Conservation (phyloP, 345 rosid genomes). For the Salix brachista region DNA sequence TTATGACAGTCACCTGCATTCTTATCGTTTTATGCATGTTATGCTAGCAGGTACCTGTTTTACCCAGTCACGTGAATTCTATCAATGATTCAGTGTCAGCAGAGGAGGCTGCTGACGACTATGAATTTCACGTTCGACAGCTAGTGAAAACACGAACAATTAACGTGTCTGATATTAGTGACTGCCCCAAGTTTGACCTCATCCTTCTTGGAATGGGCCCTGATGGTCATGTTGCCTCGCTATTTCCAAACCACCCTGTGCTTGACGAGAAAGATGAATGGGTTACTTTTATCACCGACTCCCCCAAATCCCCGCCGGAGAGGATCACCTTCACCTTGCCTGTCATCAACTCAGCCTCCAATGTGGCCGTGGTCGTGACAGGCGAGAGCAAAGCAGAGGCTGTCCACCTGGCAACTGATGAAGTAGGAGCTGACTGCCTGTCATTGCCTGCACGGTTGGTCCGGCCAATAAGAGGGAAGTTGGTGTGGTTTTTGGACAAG, state of each 20-base stretch:
- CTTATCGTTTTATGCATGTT: slow-evolving; percentile 2
- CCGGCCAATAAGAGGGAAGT: slow-evolving; percentile 58
- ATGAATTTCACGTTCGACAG: slow-evolving; percentile 71
- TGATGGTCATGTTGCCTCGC: slow-evolving; percentile 88
- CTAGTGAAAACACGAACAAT: slow-evolving; percentile 60
- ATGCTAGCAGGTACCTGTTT: slow-evolving; percentile 58
- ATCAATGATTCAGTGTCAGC: slow-evolving; percentile 74
- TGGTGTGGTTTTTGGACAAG: slow-evolving; percentile 85
- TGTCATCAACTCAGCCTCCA: slow-evolving; percentile 82
- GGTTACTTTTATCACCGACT: slow-evolving; percentile 68
- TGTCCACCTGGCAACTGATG: slow-evolving; percentile 57
- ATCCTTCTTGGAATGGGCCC: slow-evolving; percentile 84
- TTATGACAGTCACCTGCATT: background rate
- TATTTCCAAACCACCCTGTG: slow-evolving; percentile 65
- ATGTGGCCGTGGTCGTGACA: slow-evolving; percentile 60
- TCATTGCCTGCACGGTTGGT: slow-evolving; percentile 63
- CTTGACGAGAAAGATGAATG: slow-evolving; percentile 59
- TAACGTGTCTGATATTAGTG: slow-evolving; percentile 61
- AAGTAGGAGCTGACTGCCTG: slow-evolving; percentile 32
- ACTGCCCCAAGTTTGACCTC: slow-evolving; percentile 89
- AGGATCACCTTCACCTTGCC: slow-evolving; percentile 92
- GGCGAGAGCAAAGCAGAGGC: slow-evolving; percentile 80
- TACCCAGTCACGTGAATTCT: slow-evolving; percentile 72
- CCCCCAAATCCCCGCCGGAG: slow-evolving; percentile 85
- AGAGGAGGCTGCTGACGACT: slow-evolving; percentile 74